Evolutionary conservation across 2,329 filamentous ascomycete genomes (phyloP).

Genomic region (Blumeria graminis): DNA sequence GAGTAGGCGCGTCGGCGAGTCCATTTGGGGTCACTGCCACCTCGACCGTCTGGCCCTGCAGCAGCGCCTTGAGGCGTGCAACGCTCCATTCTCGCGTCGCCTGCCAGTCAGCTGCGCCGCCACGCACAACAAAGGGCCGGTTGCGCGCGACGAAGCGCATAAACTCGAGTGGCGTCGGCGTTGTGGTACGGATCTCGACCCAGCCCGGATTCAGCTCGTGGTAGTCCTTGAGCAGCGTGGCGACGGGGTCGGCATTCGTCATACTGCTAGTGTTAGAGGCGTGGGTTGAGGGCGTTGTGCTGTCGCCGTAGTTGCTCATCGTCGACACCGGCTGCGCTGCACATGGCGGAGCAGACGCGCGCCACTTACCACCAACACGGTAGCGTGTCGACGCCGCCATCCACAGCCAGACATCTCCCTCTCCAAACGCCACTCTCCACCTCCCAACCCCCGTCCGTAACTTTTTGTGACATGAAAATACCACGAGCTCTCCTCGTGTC

Average conservation of each 20-base stretch:
- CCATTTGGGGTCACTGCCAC: conserved; percentile 47
- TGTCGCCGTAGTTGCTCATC: too few relatives aligned
- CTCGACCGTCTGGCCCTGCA: conserved; percentile 36
- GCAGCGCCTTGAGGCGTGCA: conserved; percentile 27
- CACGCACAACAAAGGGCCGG: conserved; percentile 47
- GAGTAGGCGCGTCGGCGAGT: conserved; percentile 26
- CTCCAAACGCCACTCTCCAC: too few relatives aligned
- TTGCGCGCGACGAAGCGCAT: conserved; percentile 55
- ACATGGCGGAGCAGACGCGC: too few relatives aligned
- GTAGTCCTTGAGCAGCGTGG: conserved; percentile 38
- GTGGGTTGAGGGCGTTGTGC: too few relatives aligned
- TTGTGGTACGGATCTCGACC: conserved; percentile 35
- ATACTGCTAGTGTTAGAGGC: too few relatives aligned
- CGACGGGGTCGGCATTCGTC: background rate
- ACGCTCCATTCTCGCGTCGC: conserved; percentile 39
- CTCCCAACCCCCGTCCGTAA: too few relatives aligned
- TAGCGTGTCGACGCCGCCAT: too few relatives aligned
- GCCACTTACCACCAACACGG: too few relatives aligned
- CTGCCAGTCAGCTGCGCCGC: conserved; percentile 36
- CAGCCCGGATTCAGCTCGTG: conserved; percentile 41
- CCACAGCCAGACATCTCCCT: too few relatives aligned
- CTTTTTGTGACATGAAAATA: too few relatives aligned
- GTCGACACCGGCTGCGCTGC: too few relatives aligned
- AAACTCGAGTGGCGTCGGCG: conserved; percentile 55
- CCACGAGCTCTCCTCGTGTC: too few relatives aligned